Base-by-base conservation (phyloP, 139 green algal species). In the Chlamydomonas urium region DNA sequence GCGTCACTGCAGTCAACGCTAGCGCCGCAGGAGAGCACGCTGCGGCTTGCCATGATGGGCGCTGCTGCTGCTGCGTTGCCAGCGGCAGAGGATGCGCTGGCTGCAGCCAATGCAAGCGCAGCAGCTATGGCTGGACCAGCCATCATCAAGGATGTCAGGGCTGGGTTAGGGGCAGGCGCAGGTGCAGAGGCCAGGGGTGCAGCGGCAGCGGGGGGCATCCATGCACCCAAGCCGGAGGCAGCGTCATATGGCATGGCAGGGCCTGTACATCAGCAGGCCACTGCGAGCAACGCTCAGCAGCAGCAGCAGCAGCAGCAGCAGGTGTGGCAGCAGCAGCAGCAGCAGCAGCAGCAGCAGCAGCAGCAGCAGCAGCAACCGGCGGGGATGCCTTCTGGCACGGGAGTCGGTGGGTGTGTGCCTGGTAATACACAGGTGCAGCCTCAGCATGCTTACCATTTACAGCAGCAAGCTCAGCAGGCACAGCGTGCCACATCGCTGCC, bases 291-390 rank as follows among this genome's bases (percentile, higher is more conserved):
- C 29, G 53, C 53, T 63, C n/a, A 63, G 6, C 24, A 63, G 53
- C 53, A 24, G 42, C 42, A 50, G 42, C 42, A 8, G 14, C 42
- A 50, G 14, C 42, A 50, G 8, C 42, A 50, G 42, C 42, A 50
- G 14, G 14, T 14, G 14, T 8, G 14, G 42, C 42, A 50, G 42
- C 42, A 24, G 42, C 42, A 50, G 38, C 53, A 65, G 36, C 63
- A 63, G 37, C 48, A 72, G 60, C 31, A 71, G 71, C 71, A 76
- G 59, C 59, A 65, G 59, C 34, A 47, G 24, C 31, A 24, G 28
- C 68, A 50, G 34, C 34, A 74, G 33, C 36, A 45, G 69, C 29
- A 4, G 19, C 45, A 47, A 8, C 31, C 29, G 37, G 24, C 23
- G 33, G 35, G 48, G 61, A 68, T 34, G 35, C 29, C 14, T 29